These are phyloP conservation scores for Sungouiozyma intestinalis DNA, from an alignment of 805 yeast species.

Conservation along the genomic window DNA sequence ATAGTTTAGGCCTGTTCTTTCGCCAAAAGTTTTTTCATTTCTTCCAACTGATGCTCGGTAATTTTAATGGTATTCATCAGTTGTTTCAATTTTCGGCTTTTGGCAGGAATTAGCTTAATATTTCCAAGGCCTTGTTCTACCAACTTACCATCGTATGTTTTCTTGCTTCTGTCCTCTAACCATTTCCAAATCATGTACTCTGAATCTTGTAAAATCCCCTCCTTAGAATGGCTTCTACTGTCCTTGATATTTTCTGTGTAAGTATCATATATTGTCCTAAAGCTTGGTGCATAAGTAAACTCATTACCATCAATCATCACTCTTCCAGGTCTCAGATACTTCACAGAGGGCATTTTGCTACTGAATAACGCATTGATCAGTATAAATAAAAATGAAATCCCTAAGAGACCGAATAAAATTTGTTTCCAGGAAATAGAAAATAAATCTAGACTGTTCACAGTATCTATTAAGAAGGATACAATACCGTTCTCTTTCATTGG, in stretches of 20 bases:
- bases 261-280: constrained; percentile 29
- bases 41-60: constrained; percentile 22
- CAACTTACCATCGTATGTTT: not conserved
- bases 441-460: constrained; percentile 10
- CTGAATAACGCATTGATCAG: not conserved
- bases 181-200: constrained; percentile 68
- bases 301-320: constrained; percentile 30
- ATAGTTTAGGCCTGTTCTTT: constrained; percentile 3
- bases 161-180: constrained; percentile 38
- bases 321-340: constrained; percentile 20
- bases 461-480: constrained; percentile 1
- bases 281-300: constrained; percentile 33
- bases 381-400: constrained; percentile 1
- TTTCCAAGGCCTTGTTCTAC: not conserved
- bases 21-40: constrained; percentile 16
- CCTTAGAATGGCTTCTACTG: constrained; percentile 4
- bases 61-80: constrained; percentile 21
- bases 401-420: constrained; percentile 1
- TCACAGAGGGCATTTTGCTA: constrained; percentile 1
- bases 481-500: not conserved
- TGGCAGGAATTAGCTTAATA: not conserved
- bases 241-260: constrained; percentile 23
- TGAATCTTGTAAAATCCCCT: constrained; percentile 32
- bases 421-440: constrained; percentile 13
- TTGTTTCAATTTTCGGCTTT: constrained; percentile 4